Evolutionary conservation across 768 basidiomycete genomes (phyloP), one percentile per base, ranked within the genome.

Genomic region (Kwoniella heveanensis): DNA sequence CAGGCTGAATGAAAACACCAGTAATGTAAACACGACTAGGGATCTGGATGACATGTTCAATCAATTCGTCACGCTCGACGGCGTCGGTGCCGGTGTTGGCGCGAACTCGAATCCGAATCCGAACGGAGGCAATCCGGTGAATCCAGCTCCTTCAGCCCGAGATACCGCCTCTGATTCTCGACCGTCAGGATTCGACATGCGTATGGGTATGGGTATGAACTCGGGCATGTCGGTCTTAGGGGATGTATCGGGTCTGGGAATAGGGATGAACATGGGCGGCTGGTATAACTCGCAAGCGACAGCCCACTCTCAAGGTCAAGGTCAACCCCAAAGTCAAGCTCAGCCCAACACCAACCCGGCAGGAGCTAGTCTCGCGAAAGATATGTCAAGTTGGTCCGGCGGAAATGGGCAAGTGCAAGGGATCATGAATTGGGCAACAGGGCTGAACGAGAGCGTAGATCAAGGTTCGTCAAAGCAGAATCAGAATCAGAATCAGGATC

Each of bases 21-120:
- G 5, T 6, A 49, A 15, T 8, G n/a, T n/a, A n/a, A n/a, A n/a
- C n/a, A 49, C 5, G 7, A 49, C 48, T 10, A 22, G 22, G 25
- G 62, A 64, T 5, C 24, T 64, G 19, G 62, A 64, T 46, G 62
- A 64, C 24, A 64, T 64, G 62, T 64, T 64, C 55, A 64, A 48
- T 46, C 62, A 64, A 32, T 64, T 64, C 32, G 62, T 64, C 32
- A 64, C 62, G n/a, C 39, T 64, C 3, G 62, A 64, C 46, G 54
- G 61, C 12, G 29, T 54, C 4, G 56, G 56, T 7, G 6, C 12
- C 8, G 50, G 50, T 15, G n/a, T 7, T 7, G 19, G n/a, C 22
- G 22, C 46, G 32, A 36, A 36, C 32, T 13, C 32, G 32, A 36
- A 36, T 36, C 7, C 39, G 39, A 44, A 44, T 44, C 10, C 39